Base-by-base conservation (phyloP, 2,329 filamentous ascomycete species). In the Neonectria faginata region DNA sequence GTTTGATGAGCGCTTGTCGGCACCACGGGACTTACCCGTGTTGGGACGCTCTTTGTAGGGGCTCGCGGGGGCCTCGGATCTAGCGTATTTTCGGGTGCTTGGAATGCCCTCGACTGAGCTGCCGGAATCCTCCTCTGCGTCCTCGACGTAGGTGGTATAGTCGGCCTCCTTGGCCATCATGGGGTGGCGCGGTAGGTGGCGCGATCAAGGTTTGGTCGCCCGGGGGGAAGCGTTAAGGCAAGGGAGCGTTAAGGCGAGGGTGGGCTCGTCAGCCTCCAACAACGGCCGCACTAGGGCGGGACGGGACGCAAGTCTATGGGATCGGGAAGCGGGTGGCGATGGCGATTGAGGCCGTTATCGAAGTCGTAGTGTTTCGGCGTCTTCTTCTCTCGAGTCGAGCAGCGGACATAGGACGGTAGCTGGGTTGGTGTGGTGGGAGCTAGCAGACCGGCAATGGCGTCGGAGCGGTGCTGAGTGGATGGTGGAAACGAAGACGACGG, bases 41-140 rank as follows among this genome's bases (percentile, higher is more conserved):
- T 87, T 88, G 71, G 86, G 81, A 33, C 80, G 80, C 70, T 86
- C 81, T 67, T 84, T 86, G 55, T 71, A 74, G 10, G 83, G 82
- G 67, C 81, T 82, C 39, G 64, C 60, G 31, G 80, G 76, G n/a
- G 79, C 81, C 57, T 80, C 76, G 31, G 84, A 85, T 36, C 77
- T 77, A 67, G 85, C 85, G 76, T 86, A 87, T 53, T 73, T 75
- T 31, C 79, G 77, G 48, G 78, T 81, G 63, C 78, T 76, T 65
- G 74, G 74, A 20, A 79, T 79, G 48, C 80, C 81, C 67, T 77
- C 77, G 44, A 80, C 74, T 39, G 79, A 75, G 58, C 82, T 82
- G 44, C 80, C 83, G 12, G 79, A 77, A 55, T 86, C 84, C 70
- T 87, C 84, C 71, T 86, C 83, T 51, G 78, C 83, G 60, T 87